Percentiles rank a stretch among this genome's conserved stretches.
Evolutionary conservation across 2,329 filamentous ascomycete genomes (phyloP).

Genomic region (Geosmithia flava): DNA sequence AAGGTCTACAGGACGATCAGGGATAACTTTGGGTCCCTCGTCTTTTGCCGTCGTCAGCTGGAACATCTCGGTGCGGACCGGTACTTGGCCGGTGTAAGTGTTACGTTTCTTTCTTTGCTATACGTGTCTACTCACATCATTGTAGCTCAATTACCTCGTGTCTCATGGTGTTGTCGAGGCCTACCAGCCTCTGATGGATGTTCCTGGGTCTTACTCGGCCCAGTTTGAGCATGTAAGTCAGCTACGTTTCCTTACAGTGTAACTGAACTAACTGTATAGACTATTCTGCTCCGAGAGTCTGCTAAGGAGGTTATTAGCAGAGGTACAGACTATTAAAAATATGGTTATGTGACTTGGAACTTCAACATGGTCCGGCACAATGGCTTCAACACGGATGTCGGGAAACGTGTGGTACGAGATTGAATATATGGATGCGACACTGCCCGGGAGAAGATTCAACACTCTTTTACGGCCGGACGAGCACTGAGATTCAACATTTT

Average conservation of each 20-base stretch:
- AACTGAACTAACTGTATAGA: slow-evolving; percentile 18
- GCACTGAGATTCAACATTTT: no score
- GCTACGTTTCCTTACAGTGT: not conserved
- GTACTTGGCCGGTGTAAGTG: slow-evolving; percentile 43
- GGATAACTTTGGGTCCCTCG: slow-evolving; percentile 49
- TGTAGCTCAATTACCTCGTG: slow-evolving; percentile 44
- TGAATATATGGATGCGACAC: no score
- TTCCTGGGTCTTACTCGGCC: slow-evolving; percentile 48
- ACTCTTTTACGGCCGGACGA: no score
- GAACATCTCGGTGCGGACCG: slow-evolving; percentile 48
- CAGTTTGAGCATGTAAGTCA: slow-evolving; percentile 45
- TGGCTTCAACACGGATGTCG: no score
- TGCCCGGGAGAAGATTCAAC: no score
- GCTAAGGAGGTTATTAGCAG: slow-evolving; percentile 39
- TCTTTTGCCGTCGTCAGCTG: slow-evolving; percentile 49
- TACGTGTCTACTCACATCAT: slow-evolving; percentile 5
- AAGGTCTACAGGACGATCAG: slow-evolving; percentile 44
- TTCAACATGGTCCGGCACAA: no score
- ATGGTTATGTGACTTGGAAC: slow-evolving; percentile 3
- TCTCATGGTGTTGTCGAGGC: slow-evolving; percentile 42
- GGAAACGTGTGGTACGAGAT: no score
- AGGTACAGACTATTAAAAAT: slow-evolving; percentile 40
- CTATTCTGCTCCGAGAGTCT: slow-evolving; percentile 28
- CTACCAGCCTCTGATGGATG: slow-evolving; percentile 43
- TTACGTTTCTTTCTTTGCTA: fast-evolving